Percentiles rank a stretch among this genome's conserved stretches.
phyloP scores from a whole-genome alignment of 202 grass and related monocot genomes.

The Carex arenaria region DNA sequence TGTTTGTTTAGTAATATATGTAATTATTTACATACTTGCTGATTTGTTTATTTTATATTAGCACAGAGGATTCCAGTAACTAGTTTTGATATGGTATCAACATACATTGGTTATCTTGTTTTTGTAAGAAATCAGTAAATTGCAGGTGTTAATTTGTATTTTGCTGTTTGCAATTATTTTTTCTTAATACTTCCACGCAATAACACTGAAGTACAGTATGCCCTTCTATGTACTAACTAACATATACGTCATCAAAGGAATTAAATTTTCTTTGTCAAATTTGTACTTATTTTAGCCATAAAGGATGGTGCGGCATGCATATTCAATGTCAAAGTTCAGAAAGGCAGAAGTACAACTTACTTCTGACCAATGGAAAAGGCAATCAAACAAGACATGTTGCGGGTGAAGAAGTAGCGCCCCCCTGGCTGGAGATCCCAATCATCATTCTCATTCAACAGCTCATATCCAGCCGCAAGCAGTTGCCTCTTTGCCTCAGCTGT shows the following conservation, averaged over 20 bases:
- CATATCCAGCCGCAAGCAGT: slow-evolving; percentile 67
- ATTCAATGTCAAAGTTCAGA: neutral
- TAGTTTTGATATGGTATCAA: neutral
- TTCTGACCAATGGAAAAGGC: slow-evolving; percentile 75
- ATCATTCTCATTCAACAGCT: slow-evolving; percentile 72
- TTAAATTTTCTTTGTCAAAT: neutral
- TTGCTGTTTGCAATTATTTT: neutral
- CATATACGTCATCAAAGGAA: neutral
- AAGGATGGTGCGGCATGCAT: neutral
- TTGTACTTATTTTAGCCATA: neutral
- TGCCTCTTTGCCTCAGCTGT: slow-evolving; percentile 92
- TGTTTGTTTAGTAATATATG: neutral
- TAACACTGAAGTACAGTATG: neutral
- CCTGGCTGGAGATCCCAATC: slow-evolving; percentile 90
- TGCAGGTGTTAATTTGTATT: neutral
- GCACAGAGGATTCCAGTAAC: neutral
- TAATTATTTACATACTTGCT: neutral
- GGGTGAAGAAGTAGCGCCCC: slow-evolving; percentile 93
- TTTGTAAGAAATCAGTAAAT: neutral
- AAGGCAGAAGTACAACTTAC: slow-evolving; percentile 20
- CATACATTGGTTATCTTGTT: neutral
- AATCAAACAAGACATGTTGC: slow-evolving; percentile 89
- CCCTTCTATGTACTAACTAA: neutral
- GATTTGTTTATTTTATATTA: neutral
- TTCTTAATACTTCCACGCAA: neutral